These are phyloP conservation scores for Trifolium pratense DNA, from an alignment of 306 rosid species.

Conservation along the genomic window DNA sequence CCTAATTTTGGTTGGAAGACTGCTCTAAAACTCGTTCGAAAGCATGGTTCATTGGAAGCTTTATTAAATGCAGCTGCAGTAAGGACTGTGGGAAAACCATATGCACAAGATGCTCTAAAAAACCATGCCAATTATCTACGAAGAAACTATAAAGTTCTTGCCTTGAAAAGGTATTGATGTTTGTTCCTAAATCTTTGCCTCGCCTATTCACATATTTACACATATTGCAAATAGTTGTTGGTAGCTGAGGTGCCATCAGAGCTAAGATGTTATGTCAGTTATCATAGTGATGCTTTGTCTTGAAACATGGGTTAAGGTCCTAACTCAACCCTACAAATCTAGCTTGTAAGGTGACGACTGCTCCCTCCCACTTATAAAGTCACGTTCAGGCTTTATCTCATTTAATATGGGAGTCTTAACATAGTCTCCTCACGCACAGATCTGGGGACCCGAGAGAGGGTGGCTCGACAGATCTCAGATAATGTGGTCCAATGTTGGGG, in stretches of 20 bases:
- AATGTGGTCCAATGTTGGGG: too few species aligned
- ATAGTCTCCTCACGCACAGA: too few species aligned
- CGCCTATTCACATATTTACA: not conserved
- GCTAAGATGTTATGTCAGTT: not conserved
- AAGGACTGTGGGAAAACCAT: constrained; percentile 85
- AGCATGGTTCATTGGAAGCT: constrained; percentile 84
- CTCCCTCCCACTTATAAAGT: not conserved
- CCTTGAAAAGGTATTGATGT: constrained; percentile 68
- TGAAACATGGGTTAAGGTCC: not conserved
- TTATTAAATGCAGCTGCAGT: constrained; percentile 74
- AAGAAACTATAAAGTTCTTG: constrained; percentile 76
- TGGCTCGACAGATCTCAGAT: too few species aligned
- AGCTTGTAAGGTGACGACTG: not conserved
- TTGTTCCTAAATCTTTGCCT: constrained; percentile 30
- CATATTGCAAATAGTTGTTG: not conserved
- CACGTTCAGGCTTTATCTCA: not conserved
- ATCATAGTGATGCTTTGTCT: not conserved
- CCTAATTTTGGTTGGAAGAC: constrained; percentile 95
- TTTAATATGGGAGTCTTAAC: too few species aligned
- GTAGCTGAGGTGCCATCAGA: not conserved
- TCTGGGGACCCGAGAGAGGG: too few species aligned
- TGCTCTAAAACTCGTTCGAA: constrained; percentile 83
- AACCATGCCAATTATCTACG: constrained; percentile 75
- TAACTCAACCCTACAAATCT: not conserved
- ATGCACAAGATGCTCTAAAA: constrained; percentile 88